Percentiles rank a stretch among this genome's conserved stretches.
Conservation (phyloP, 2,329 filamentous ascomycete genomes). For the Hymenoscyphus repandus region DNA sequence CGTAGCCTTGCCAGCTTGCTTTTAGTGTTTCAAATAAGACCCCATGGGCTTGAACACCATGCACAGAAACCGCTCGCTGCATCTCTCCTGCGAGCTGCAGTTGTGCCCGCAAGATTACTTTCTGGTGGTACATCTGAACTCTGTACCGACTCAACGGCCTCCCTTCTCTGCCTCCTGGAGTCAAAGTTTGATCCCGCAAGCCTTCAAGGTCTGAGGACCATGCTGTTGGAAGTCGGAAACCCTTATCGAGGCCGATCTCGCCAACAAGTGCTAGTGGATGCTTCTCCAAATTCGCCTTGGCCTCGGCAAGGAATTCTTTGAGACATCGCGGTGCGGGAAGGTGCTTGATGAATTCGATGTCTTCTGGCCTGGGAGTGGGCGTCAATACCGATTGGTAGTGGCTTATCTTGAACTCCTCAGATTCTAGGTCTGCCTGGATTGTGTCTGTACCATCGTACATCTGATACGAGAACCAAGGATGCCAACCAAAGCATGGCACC, state of each 20-base stretch:
- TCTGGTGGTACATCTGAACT: slow-evolving; percentile 66
- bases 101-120: slow-evolving; percentile 59
- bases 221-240: slow-evolving; percentile 64
- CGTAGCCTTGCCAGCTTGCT: slow-evolving; percentile 65
- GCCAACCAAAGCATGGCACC: slow-evolving; percentile 78
- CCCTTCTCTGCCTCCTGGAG: slow-evolving; percentile 66
- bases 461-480: slow-evolving; percentile 80
- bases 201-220: slow-evolving; percentile 40
- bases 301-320: slow-evolving; percentile 51
- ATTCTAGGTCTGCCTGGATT: slow-evolving; percentile 8
- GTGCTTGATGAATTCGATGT: slow-evolving; percentile 37
- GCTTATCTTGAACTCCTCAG: slow-evolving; percentile 36
- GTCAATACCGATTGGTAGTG: slow-evolving; percentile 66
- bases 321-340: slow-evolving; percentile 59
- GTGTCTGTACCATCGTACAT: slow-evolving; percentile 56
- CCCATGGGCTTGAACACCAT: slow-evolving; percentile 55
- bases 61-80: slow-evolving; percentile 71
- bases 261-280: slow-evolving; percentile 65
- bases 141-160: slow-evolving; percentile 61
- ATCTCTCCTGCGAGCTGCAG: slow-evolving; percentile 66
- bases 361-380: slow-evolving; percentile 41
- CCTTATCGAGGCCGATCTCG: slow-evolving; percentile 73
- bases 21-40: slow-evolving; percentile 60
- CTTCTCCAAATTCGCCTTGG: slow-evolving; percentile 46
- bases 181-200: slow-evolving; percentile 45